Percentiles rank a stretch among this genome's conserved stretches.
These are phyloP conservation scores for Iodosphaeria phyllophila DNA, from an alignment of 2,329 filamentous ascomycete genomes.

Conservation along the genomic window DNA sequence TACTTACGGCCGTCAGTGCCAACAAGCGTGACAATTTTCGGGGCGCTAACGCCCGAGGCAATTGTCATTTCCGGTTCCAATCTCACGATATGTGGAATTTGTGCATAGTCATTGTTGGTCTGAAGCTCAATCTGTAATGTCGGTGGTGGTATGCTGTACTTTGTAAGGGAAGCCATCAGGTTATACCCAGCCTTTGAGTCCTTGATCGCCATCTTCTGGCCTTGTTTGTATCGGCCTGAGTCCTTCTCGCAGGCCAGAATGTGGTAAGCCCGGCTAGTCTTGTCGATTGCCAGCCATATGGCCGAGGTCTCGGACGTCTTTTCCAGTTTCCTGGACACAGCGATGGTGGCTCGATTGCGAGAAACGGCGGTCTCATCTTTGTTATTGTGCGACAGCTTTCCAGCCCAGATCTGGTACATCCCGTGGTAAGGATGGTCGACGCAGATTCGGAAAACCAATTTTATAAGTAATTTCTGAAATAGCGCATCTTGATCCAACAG, in stretches of 20 bases:
- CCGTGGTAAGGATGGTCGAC: slow-evolving; percentile 88
- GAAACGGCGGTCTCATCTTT: slow-evolving; percentile 60
- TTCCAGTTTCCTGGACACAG: slow-evolving; percentile 42
- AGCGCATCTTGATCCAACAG: slow-evolving; percentile 47
- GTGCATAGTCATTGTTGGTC: slow-evolving; percentile 54
- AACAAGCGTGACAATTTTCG: slow-evolving; percentile 76
- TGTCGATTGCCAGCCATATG: slow-evolving; percentile 56
- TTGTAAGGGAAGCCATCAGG: slow-evolving; percentile 42
- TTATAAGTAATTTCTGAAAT: slow-evolving; percentile 62
- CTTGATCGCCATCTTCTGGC: slow-evolving; percentile 38
- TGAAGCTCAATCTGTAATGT: slow-evolving; percentile 72
- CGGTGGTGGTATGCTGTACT: slow-evolving; percentile 62
- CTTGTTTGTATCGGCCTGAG: slow-evolving; percentile 45
- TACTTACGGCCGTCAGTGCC: slow-evolving; percentile 63
- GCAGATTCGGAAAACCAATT: slow-evolving; percentile 68
- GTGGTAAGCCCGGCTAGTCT: slow-evolving; percentile 50
- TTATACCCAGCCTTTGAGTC: slow-evolving; percentile 43
- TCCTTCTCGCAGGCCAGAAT: slow-evolving; percentile 46
- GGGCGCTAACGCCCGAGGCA: slow-evolving; percentile 76
- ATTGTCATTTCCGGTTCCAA: slow-evolving; percentile 66
- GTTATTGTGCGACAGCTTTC: slow-evolving; percentile 46
- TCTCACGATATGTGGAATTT: slow-evolving; percentile 53
- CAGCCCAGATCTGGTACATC: slow-evolving; percentile 91
- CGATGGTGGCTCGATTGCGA: slow-evolving; percentile 54
- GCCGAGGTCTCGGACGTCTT: slow-evolving; percentile 27